phyloP scores from a whole-genome alignment of 805 yeast genomes.

The Wickerhamomyces canadensis region DNA sequence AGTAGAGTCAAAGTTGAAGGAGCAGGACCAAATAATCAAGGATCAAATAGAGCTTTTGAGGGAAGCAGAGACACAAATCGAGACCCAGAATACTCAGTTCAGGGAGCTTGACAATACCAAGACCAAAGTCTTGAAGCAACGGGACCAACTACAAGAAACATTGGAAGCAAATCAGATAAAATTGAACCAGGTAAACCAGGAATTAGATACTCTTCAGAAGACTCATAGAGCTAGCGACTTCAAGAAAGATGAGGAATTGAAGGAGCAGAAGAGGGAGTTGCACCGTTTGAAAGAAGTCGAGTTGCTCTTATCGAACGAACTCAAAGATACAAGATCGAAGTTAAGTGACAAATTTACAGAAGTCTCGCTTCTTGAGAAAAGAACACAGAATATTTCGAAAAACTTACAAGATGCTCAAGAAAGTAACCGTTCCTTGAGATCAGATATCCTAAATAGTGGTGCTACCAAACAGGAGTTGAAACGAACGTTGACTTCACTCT shows the following conservation, averaged over 20 bases:
- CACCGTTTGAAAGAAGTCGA: neutral
- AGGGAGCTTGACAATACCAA: neutral
- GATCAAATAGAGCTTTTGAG: no score
- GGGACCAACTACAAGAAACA: neutral
- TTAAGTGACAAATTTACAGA: conserved; percentile 11
- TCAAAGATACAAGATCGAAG: conserved; percentile 7
- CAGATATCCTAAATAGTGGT: conserved; percentile 8
- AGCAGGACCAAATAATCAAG: no score
- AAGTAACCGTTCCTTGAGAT: conserved; percentile 6
- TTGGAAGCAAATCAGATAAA: neutral
- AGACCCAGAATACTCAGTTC: no score
- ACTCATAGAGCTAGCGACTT: no score
- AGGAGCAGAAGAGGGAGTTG: neutral
- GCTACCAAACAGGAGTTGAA: conserved; percentile 10
- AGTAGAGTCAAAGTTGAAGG: no score
- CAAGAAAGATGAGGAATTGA: neutral
- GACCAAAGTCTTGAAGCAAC: neutral
- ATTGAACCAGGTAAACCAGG: neutral
- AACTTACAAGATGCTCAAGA: conserved; percentile 4
- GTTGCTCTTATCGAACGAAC: conserved; percentile 1
- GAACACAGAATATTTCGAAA: conserved; percentile 1
- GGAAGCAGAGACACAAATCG: no score
- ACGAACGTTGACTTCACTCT: conserved; percentile 5
- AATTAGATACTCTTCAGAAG: neutral
- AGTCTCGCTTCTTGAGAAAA: conserved; percentile 1